Conservation (phyloP, 257 asterid species). For the Cordia subcordata region DNA sequence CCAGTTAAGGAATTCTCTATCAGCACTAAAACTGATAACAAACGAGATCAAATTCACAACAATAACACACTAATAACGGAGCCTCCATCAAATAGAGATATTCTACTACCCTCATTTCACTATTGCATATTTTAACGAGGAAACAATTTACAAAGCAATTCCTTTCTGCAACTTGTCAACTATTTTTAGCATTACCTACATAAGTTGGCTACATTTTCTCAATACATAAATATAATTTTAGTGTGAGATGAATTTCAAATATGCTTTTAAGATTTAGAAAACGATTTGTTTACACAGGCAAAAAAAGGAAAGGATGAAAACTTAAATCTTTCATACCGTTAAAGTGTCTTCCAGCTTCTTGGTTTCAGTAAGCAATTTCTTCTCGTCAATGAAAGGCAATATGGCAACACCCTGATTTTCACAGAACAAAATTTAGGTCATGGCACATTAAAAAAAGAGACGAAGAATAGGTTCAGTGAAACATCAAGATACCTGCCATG, state of each 20-base stretch:
- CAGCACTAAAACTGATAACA: too few relatives aligned
- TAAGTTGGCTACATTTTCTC: background rate
- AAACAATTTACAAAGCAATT: too few relatives aligned
- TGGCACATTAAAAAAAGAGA: background rate
- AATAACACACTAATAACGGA: too few relatives aligned
- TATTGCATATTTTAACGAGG: too few relatives aligned
- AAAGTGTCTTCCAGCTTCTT: conserved; percentile 76
- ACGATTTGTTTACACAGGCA: background rate
- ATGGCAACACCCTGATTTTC: conserved; percentile 71
- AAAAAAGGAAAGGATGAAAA: conserved; percentile 7
- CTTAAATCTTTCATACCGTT: conserved; percentile 54
- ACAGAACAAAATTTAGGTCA: conserved; percentile 19
- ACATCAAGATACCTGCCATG: conserved; percentile 79
- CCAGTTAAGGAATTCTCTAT: too few relatives aligned
- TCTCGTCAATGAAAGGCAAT: conserved; percentile 94
- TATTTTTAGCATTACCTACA: too few relatives aligned
- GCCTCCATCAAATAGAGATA: too few relatives aligned
- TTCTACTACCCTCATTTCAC: too few relatives aligned
- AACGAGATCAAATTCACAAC: too few relatives aligned
- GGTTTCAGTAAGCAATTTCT: conserved; percentile 79
- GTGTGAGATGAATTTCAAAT: too few relatives aligned
- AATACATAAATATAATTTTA: too few relatives aligned
- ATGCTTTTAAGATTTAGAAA: background rate
- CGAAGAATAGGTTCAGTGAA: background rate
- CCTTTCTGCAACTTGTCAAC: too few relatives aligned